phyloP scores from a whole-genome alignment of 768 basidiomycete species.

The Ramaria sp. region DNA sequence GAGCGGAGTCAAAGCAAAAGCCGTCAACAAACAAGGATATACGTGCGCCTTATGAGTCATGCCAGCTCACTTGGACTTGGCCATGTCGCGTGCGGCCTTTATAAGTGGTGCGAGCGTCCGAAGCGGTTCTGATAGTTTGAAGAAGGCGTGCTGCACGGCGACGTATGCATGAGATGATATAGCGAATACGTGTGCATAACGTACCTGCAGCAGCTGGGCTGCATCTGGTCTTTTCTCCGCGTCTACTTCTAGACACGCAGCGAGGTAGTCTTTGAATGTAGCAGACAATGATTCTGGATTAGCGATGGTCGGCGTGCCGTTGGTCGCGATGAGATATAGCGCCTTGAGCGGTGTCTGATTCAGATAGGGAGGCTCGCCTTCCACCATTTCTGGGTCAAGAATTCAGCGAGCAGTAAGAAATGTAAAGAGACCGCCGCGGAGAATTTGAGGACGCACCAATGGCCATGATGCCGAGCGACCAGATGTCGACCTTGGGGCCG shows the following conservation, averaged over 20 bases:
- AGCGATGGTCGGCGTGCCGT: constrained; percentile 92
- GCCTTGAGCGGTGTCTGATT: constrained; percentile 97
- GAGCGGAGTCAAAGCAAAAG: not conserved
- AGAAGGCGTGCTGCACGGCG: constrained; percentile 81
- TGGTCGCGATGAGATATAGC: constrained; percentile 94
- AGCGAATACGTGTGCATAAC: constrained; percentile 14
- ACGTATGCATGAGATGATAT: not conserved
- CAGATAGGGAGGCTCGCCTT: constrained; percentile 92
- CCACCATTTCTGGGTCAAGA: constrained; percentile 75
- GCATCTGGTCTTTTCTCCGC: constrained; percentile 89
- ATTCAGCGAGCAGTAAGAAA: not conserved
- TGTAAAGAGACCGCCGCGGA: not conserved
- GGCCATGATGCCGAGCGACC: constrained; percentile 94
- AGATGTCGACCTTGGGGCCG: constrained; percentile 97
- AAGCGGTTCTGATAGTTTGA: constrained; percentile 78
- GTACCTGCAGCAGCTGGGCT: constrained; percentile 64
- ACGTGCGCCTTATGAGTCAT: not conserved
- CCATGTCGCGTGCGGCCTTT: constrained; percentile 84
- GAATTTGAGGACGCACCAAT: constrained; percentile 48
- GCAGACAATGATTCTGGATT: constrained; percentile 72
- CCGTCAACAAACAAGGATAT: not conserved
- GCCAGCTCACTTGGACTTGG: constrained; percentile 33
- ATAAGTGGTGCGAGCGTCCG: constrained; percentile 81
- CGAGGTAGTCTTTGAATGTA: constrained; percentile 83
- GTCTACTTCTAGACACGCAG: constrained; percentile 85